phyloP scores from a whole-genome alignment of 306 rosid species.

The Begonia loranthoides region DNA sequence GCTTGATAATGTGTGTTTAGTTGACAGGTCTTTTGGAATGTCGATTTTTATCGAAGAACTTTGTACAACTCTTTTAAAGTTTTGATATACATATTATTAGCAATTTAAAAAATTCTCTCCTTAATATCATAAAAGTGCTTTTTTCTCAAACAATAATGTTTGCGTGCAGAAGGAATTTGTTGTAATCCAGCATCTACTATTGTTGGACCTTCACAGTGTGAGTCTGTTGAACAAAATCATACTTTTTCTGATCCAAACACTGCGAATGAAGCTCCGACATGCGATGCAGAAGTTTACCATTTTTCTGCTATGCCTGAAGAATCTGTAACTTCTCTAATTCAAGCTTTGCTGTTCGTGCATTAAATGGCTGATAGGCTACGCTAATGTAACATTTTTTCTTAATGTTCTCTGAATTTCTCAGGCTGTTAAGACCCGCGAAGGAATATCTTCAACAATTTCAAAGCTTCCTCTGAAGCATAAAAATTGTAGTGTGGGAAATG shows the following conservation, averaged over 20 bases:
- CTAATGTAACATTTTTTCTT: conserved; percentile 9
- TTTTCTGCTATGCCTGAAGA: conserved; percentile 14
- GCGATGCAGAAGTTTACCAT: conserved; percentile 23
- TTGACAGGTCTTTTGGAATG: no score
- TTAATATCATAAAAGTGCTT: no score
- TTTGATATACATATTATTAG: no score
- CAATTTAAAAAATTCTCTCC: no score
- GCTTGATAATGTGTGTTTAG: no score
- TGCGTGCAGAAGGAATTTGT: background rate
- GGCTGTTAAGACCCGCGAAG: conserved; percentile 22
- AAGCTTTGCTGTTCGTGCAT: background rate
- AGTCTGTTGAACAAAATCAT: background rate
- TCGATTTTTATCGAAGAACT: no score
- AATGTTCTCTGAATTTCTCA: conserved; percentile 14
- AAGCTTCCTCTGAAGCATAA: conserved; percentile 18
- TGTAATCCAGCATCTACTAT: background rate
- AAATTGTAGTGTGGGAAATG: conserved; percentile 16
- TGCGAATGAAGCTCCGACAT: conserved; percentile 29
- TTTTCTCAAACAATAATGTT: no score
- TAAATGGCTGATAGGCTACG: conserved; percentile 2
- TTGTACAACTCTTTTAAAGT: no score
- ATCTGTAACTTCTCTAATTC: conserved; percentile 19
- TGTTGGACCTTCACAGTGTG: background rate
- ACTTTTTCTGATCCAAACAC: conserved; percentile 22
- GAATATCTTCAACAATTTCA: conserved; percentile 14